These are phyloP conservation scores for Funneliformis geosporum DNA, from an alignment of 192 early-diverging fungal genomes.

Conservation along the genomic window DNA sequence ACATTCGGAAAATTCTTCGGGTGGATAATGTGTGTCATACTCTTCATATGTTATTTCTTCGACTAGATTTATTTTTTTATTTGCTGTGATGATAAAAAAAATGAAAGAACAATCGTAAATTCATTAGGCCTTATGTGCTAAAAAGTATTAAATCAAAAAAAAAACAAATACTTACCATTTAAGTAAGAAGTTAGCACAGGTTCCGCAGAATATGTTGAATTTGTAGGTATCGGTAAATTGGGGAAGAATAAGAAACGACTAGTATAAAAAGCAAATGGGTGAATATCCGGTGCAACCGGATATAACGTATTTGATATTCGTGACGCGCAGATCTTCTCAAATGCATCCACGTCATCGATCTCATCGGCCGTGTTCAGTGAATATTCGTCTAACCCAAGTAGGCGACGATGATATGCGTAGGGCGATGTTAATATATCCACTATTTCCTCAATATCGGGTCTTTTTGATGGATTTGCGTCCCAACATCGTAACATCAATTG, in stretches of 20 bases:
- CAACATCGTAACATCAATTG: conserved; percentile 44
- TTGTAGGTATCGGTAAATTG: conserved; percentile 22
- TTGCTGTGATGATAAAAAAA: neutral
- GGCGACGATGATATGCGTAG: conserved; percentile 10
- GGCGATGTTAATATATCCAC: conserved; percentile 39
- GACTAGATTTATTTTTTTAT: neutral
- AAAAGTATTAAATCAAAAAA: neutral
- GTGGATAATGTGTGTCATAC: conserved; percentile 25
- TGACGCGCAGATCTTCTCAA: conserved; percentile 4
- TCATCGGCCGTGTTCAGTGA: neutral
- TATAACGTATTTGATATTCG: neutral
- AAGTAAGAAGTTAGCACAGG: neutral
- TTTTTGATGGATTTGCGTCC: conserved; percentile 37
- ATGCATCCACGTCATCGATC: conserved; percentile 1
- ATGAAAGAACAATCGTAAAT: neutral
- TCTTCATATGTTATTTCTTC: conserved; percentile 13
- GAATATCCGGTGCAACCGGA: neutral
- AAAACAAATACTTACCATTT: neutral
- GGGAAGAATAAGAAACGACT: conserved; percentile 27
- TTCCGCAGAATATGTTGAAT: neutral
- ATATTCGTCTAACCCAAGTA: conserved; percentile 10
- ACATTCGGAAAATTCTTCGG: neutral
- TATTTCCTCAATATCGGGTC: conserved; percentile 44
- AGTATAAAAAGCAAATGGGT: conserved; percentile 25
- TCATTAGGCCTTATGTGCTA: neutral